Evolutionary conservation across 2,329 filamentous ascomycete species (phyloP).

Genomic region (Penicillium glabrum): DNA sequence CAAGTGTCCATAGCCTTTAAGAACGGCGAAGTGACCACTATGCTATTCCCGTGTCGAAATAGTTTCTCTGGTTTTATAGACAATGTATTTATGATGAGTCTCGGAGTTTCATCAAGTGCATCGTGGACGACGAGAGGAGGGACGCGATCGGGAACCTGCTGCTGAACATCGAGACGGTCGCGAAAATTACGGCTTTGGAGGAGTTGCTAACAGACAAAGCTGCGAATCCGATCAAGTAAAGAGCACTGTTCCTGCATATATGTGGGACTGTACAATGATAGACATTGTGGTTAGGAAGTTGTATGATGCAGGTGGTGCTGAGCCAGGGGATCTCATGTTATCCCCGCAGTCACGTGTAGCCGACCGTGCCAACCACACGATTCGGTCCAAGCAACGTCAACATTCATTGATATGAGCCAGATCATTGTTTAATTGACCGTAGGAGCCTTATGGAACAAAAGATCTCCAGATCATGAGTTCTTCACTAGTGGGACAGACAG

Average conservation of each 20-base stretch:
- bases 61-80: neutral
- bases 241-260: neutral
- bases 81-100: neutral
- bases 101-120: neutral
- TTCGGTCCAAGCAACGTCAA: neutral
- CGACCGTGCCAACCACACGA: neutral
- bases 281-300: neutral
- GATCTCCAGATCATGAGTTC: neutral
- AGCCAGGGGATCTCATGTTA: neutral
- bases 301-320: neutral
- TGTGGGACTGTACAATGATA: neutral
- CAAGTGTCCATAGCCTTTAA: neutral
- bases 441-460: neutral
- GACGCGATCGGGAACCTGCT: constrained; percentile 5
- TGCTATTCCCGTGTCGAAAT: neutral
- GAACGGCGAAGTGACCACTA: neutral
- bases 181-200: constrained; percentile 1
- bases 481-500: neutral
- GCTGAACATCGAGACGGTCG: neutral
- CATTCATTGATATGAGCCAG: neutral
- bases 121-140: neutral
- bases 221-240: neutral
- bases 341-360: constrained; percentile 1
- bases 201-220: neutral
- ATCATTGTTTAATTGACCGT: neutral